Conservation (phyloP, 768 basidiomycete genomes). For the Boletus reticuloceps region DNA sequence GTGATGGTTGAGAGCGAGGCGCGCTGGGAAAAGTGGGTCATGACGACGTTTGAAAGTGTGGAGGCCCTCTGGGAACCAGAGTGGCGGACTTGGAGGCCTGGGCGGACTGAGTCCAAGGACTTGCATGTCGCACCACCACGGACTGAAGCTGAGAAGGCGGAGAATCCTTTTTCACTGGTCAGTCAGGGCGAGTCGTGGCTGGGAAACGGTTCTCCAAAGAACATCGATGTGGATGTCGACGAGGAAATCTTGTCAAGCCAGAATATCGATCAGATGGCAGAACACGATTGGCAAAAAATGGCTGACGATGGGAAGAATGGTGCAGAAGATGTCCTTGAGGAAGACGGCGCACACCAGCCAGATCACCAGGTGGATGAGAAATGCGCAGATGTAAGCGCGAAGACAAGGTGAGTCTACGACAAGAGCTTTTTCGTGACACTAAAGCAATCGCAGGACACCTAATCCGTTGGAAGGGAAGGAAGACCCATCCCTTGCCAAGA, state of each 20-base stretch:
- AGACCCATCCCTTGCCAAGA: neutral
- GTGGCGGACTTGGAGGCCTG: constrained; percentile 57
- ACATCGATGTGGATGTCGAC: constrained; percentile 29
- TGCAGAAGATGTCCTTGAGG: constrained; percentile 11
- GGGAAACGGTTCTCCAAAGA: neutral
- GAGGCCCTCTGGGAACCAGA: constrained; percentile 20
- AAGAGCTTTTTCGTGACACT: neutral
- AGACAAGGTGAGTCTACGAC: neutral
- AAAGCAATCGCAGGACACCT: neutral
- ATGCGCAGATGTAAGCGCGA: no score
- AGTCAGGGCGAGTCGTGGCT: constrained; percentile 16
- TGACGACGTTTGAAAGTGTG: no score
- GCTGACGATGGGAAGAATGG: constrained; percentile 5
- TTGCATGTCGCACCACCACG: constrained; percentile 15
- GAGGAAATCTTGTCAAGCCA: constrained; percentile 33
- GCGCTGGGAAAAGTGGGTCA: no score
- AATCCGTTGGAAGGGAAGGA: neutral
- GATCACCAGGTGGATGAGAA: no score
- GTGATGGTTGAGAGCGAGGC: no score
- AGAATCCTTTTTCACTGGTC: constrained; percentile 25
- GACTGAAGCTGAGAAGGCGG: constrained; percentile 2
- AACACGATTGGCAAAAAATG: constrained; percentile 17
- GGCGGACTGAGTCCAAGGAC: constrained; percentile 2
- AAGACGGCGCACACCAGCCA: neutral
- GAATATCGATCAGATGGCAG: constrained; percentile 28